Evolutionary conservation across 805 yeast genomes (phyloP).

Genomic region (Metschnikowia arizonensis): DNA sequence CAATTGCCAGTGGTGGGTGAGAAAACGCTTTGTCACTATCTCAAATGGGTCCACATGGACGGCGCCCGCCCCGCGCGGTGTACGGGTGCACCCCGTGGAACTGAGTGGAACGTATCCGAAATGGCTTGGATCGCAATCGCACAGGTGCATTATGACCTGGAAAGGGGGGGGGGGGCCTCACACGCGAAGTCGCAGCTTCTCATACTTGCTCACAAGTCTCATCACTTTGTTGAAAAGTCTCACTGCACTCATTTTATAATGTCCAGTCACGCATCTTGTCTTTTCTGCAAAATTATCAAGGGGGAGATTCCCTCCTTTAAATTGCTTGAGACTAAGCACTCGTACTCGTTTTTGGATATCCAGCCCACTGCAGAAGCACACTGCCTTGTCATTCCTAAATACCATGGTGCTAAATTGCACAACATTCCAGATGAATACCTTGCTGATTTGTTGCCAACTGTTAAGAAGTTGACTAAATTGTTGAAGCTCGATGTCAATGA

Average conservation of each 20-base stretch:
- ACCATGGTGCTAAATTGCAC: constrained; percentile 90
- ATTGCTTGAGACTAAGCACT: constrained; percentile 74
- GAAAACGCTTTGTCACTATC: constrained; percentile 6
- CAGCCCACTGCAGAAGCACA: constrained; percentile 92
- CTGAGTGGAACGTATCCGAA: constrained; percentile 8
- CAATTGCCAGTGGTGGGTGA: constrained; percentile 5
- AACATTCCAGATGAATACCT: constrained; percentile 88
- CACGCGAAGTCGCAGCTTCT: neutral
- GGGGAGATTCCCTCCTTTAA: constrained; percentile 95
- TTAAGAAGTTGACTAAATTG: constrained; percentile 77
- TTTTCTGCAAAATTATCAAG: constrained; percentile 91
- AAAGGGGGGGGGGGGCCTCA: too few relatives aligned
- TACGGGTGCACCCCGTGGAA: constrained; percentile 11
- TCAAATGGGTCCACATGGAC: neutral
- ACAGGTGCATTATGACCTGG: constrained; percentile 4
- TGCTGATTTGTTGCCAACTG: constrained; percentile 80
- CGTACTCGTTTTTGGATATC: constrained; percentile 86
- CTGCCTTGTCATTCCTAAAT: constrained; percentile 84
- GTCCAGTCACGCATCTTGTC: constrained; percentile 59
- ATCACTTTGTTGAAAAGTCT: neutral
- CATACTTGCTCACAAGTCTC: neutral
- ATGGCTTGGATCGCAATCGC: constrained; percentile 1
- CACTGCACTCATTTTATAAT: constrained; percentile 4
- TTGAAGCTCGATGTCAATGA: constrained; percentile 62
- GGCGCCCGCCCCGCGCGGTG: constrained; percentile 5